A percentile compares a stretch with the other conserved stretches of the same genome.
These are phyloP conservation scores for Atkinsonella texensis DNA, from an alignment of 2,329 filamentous ascomycete genomes.

Conservation along the genomic window DNA sequence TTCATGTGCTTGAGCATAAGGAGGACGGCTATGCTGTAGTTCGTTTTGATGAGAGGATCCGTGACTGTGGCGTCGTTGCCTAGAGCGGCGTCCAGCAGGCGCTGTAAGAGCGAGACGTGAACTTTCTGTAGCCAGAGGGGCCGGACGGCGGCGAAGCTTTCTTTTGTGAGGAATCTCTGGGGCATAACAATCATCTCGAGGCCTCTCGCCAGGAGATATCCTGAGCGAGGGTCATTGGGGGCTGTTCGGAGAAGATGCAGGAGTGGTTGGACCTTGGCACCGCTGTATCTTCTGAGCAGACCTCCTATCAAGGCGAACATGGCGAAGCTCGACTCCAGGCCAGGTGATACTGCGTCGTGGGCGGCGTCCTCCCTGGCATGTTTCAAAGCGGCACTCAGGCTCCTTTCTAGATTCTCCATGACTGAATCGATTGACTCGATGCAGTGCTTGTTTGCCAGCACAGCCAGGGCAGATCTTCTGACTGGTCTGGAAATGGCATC, in stretches of 20 bases:
- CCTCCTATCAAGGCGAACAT: constrained; percentile 26
- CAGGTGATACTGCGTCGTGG: not conserved
- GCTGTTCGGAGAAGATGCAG: constrained; percentile 24
- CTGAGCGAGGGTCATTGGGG: constrained; percentile 20
- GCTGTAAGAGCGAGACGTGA: constrained; percentile 33
- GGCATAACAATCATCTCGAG: constrained; percentile 31
- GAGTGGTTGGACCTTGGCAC: constrained; percentile 21
- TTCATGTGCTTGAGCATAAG: constrained; percentile 36
- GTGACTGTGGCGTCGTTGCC: constrained; percentile 16
- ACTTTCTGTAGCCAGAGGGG: constrained; percentile 37
- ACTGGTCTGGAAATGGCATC: constrained; percentile 14
- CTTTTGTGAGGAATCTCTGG: constrained; percentile 25
- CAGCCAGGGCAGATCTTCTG: constrained; percentile 25
- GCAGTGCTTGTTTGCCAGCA: constrained; percentile 33
- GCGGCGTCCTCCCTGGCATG: not conserved
- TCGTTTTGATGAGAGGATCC: constrained; percentile 20
- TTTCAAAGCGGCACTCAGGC: constrained; percentile 12
- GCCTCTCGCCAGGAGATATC: constrained; percentile 28
- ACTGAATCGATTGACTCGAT: constrained; percentile 20
- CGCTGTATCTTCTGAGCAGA: constrained; percentile 25
- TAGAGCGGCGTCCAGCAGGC: constrained; percentile 31
- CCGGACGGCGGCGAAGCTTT: constrained; percentile 31
- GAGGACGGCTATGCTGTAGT: constrained; percentile 36
- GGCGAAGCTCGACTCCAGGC: constrained; percentile 10
- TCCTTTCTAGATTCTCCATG: constrained; percentile 16